Percentiles rank a stretch among this genome's conserved stretches.
These are phyloP conservation scores for Clonostachys rosea DNA, from an alignment of 2,329 filamentous ascomycete genomes.

Conservation along the genomic window DNA sequence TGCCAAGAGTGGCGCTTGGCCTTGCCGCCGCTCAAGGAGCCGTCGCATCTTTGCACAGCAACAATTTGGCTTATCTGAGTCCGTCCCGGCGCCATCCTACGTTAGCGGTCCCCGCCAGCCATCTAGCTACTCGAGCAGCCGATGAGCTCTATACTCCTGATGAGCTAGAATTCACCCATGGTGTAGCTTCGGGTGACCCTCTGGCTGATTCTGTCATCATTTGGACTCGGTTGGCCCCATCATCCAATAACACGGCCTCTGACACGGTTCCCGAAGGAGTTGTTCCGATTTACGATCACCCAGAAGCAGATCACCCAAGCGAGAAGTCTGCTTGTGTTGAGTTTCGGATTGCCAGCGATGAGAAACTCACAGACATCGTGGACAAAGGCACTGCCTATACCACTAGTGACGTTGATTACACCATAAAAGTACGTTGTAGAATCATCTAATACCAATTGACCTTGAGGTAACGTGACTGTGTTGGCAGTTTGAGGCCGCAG, in stretches of 20 bases:
- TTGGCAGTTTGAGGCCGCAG: slow-evolving; percentile 53
- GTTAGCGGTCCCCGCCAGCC: slow-evolving; percentile 60
- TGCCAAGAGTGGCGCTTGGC: not conserved
- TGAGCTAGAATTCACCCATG: slow-evolving; percentile 58
- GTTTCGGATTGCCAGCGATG: not conserved
- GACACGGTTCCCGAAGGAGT: not conserved
- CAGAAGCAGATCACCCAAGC: not conserved
- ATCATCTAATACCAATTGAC: too few species aligned
- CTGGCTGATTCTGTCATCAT: slow-evolving; percentile 48
- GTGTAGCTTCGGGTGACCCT: slow-evolving; percentile 39
- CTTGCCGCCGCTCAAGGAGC: not conserved
- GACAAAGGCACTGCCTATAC: slow-evolving; percentile 55
- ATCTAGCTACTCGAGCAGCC: slow-evolving; percentile 45
- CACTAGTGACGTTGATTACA: slow-evolving; percentile 67
- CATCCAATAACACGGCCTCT: not conserved
- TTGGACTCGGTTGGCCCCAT: slow-evolving; percentile 36
- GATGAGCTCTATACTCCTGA: not conserved
- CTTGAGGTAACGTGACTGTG: too few species aligned
- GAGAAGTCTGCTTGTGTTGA: not conserved
- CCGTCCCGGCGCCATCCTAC: slow-evolving; percentile 60
- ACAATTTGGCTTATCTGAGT: slow-evolving; percentile 63
- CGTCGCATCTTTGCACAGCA: slow-evolving; percentile 10
- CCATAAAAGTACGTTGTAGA: slow-evolving; percentile 48
- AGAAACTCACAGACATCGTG: not conserved
- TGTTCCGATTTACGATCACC: not conserved